Evolutionary conservation across 208 protist genomes (phyloP).

Genomic region (Trypanosoma scelopori): DNA sequence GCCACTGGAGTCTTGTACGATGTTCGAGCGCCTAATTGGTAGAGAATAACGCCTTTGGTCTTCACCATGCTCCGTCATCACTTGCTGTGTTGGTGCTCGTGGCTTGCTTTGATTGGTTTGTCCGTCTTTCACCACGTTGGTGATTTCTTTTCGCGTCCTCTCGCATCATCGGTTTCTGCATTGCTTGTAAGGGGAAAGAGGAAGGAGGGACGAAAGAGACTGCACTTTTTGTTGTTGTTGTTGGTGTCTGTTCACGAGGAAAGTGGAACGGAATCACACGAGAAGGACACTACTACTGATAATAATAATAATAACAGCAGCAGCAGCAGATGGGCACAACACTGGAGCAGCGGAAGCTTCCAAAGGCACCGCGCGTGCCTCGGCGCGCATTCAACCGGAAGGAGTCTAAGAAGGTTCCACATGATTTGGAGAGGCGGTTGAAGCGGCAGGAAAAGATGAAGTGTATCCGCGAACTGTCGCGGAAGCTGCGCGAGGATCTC

Average conservation of each 20-base stretch:
- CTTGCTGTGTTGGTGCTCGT: not conserved
- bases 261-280: too few relatives aligned
- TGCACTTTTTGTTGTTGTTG: not conserved
- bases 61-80: too few relatives aligned
- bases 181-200: not conserved
- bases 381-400: conserved; percentile 44
- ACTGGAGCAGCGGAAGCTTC: conserved; percentile 67
- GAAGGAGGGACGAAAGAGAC: not conserved
- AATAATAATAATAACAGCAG: not conserved
- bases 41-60: too few relatives aligned
- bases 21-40: too few relatives aligned
- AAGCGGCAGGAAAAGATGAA: conserved; percentile 62
- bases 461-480: conserved; percentile 61
- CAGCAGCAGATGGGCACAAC: conserved; percentile 44
- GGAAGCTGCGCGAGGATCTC: conserved; percentile 80
- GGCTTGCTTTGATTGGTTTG: not conserved
- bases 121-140: not conserved
- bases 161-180: not conserved
- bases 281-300: not conserved
- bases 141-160: not conserved
- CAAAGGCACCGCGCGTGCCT: conserved; percentile 55
- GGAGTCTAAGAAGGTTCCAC: conserved; percentile 35
- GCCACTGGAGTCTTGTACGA: too few relatives aligned
- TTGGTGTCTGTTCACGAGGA: too few relatives aligned
- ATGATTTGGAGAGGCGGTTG: conserved; percentile 75